Evolutionary conservation across 2,329 filamentous ascomycete species (phyloP).

Genomic region (Trichoderma koningiopsis): DNA sequence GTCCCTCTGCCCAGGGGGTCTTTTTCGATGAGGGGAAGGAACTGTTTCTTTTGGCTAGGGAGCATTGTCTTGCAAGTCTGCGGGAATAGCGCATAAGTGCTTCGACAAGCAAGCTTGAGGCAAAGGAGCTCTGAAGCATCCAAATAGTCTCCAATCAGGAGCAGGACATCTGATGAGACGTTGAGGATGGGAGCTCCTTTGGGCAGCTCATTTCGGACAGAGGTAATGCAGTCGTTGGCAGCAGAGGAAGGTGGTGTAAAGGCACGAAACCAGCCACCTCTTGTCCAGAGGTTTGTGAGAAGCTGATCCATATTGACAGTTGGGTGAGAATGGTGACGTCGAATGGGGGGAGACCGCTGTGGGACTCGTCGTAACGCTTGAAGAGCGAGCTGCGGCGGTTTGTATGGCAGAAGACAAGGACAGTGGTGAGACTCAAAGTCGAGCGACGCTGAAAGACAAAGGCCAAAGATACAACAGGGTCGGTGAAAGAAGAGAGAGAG

Average conservation of each 20-base stretch:
- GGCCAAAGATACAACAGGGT: not conserved
- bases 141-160: constrained; percentile 30
- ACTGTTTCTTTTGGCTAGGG: constrained; percentile 12
- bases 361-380: not conserved
- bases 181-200: constrained; percentile 22
- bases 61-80: constrained; percentile 14
- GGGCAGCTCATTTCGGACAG: not conserved
- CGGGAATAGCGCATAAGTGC: constrained; percentile 22
- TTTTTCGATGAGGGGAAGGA: constrained; percentile 28
- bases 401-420: not conserved
- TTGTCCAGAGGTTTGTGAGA: constrained; percentile 19
- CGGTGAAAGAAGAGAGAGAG: not conserved
- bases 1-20: constrained; percentile 28
- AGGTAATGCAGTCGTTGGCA: not conserved
- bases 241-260: constrained; percentile 15
- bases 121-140: constrained; percentile 26
- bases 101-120: constrained; percentile 29
- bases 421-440: not conserved
- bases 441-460: not conserved
- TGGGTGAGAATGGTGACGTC: not conserved
- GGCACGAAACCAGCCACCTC: constrained; percentile 21
- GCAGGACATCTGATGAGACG: constrained; percentile 30
- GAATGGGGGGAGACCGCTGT: not conserved
- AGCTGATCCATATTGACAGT: constrained; percentile 23
- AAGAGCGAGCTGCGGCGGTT: not conserved